Base-by-base conservation (phyloP, 2,329 filamentous ascomycete genomes). In the Apiospora phragmitis region DNA sequence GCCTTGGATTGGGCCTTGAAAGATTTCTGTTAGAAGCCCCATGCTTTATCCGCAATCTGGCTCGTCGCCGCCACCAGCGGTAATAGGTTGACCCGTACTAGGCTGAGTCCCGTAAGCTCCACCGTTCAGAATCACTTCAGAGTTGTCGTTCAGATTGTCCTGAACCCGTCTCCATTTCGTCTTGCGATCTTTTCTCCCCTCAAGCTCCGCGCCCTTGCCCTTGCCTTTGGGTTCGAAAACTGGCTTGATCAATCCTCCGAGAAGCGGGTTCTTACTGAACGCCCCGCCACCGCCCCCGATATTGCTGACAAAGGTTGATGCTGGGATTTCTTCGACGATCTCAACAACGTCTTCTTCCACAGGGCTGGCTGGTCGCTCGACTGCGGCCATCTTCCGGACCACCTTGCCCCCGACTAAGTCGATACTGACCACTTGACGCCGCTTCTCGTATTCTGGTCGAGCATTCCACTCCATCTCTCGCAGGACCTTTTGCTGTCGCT, bases 391-490 rank as follows among this genome's bases (percentile, higher is more conserved):
- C 75, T 89, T 89, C 71, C 88, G 89, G 5, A 96, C 90, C 3
- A 97, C 90, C 76, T 92, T 94, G 24, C 92, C 91, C 0, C 91
- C 92, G 11, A 91, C 90, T 0, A 97, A 83, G 79, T 97, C 94
- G 72, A 97, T 93, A 77, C 93, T 95, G 74, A 97, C 88, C 1
- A 98, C 92, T 72, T 96, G 91, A 75, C 88, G 90, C 71, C 93
- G 88, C 86, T 95, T 97, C 83, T 98, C 95, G 81, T 94, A 97
- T 73, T 97, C 95, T 0, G 94, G 94, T 68, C 89, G 85, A 4
- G 92, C 91, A 75, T 92, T 93, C 91, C 94, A 97, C 77, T 97
- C 93, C 86, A 96, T 91, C 81, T 97, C 94, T 6, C 94, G 85
- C 75, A 97, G 82, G 4, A 95, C 84, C 79, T 93, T 93, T 81